A percentile compares a stretch with the other conserved stretches of the same genome.
phyloP scores from a whole-genome alignment of 2,329 filamentous ascomycete species.

The Metarhizium guizhouense region DNA sequence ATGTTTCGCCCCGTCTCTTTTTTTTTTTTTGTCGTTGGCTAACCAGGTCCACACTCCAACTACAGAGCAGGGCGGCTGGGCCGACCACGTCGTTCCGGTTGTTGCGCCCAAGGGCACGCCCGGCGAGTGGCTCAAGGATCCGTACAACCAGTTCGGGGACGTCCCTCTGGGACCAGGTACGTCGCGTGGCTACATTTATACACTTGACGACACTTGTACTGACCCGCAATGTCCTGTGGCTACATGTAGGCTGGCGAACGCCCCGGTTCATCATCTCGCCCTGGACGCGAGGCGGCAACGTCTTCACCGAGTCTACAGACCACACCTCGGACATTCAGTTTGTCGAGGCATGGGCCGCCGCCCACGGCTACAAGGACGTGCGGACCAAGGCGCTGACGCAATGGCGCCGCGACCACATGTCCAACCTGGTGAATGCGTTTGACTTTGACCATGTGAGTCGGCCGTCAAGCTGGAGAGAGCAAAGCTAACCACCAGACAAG shows the following conservation, averaged over 20 bases:
- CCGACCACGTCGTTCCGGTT: slow-evolving; percentile 41
- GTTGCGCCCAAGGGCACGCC: slow-evolving; percentile 36
- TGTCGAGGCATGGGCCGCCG: slow-evolving; percentile 34
- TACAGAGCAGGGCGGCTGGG: slow-evolving; percentile 43
- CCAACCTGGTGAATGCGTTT: slow-evolving; percentile 23
- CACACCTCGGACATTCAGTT: slow-evolving; percentile 46
- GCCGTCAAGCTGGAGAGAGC: background rate
- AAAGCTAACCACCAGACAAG: background rate
- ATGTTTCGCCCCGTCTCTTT: slow-evolving; percentile 1
- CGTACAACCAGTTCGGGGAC: slow-evolving; percentile 17
- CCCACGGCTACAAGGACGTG: slow-evolving; percentile 25
- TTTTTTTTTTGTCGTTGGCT: background rate
- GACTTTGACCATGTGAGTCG: slow-evolving; percentile 28
- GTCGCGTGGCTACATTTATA: background rate
- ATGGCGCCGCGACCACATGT: slow-evolving; percentile 19
- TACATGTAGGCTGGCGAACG: slow-evolving; percentile 28
- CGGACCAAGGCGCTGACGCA: slow-evolving; percentile 12
- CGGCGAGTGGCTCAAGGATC: slow-evolving; percentile 40
- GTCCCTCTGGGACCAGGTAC: slow-evolving; percentile 20
- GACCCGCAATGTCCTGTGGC: too few species aligned
- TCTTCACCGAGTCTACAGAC: slow-evolving; percentile 44
- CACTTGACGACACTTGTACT: too few species aligned
- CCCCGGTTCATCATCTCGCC: slow-evolving; percentile 46
- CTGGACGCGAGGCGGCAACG: slow-evolving; percentile 42
- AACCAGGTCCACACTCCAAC: background rate